These are phyloP conservation scores for Orbilia oligospora DNA, from an alignment of 2,329 filamentous ascomycete species.

Conservation along the genomic window DNA sequence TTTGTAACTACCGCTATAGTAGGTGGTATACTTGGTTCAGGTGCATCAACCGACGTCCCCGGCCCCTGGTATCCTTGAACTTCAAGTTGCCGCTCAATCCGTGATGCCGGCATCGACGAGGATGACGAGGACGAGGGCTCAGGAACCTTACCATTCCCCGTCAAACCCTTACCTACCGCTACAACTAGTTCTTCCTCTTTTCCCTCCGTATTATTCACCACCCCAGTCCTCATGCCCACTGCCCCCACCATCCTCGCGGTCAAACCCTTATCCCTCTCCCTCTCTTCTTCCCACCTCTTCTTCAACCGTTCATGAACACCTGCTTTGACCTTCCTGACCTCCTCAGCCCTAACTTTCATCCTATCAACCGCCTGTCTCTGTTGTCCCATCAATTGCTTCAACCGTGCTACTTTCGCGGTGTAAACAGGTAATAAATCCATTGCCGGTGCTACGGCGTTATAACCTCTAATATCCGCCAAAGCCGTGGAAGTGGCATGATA, in stretches of 20 bases:
- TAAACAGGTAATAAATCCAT: slow-evolving; percentile 50
- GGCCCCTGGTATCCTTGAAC: slow-evolving; percentile 7
- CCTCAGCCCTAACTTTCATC: slow-evolving; percentile 42
- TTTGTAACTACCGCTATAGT: slow-evolving; percentile 14
- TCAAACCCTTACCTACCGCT: not conserved
- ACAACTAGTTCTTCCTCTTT: not conserved
- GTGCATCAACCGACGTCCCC: slow-evolving; percentile 13
- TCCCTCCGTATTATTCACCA: not conserved
- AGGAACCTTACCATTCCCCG: not conserved
- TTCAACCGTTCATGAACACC: slow-evolving; percentile 27
- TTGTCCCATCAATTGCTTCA: slow-evolving; percentile 49
- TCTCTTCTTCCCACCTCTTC: slow-evolving; percentile 51
- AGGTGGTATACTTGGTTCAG: slow-evolving; percentile 4
- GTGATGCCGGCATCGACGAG: not conserved
- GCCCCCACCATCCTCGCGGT: slow-evolving; percentile 39
- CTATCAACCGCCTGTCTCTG: slow-evolving; percentile 46
- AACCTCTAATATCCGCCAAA: slow-evolving; percentile 48
- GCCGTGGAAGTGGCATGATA: slow-evolving; percentile 54
- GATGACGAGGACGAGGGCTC: slow-evolving; percentile 2
- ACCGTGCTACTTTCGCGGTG: slow-evolving; percentile 35
- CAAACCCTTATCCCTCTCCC: slow-evolving; percentile 42
- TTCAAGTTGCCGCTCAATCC: not conserved
- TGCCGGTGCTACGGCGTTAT: slow-evolving; percentile 46
- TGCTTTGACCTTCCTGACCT: slow-evolving; percentile 35
- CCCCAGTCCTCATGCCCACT: not conserved